Evolutionary conservation across 2,329 filamentous ascomycete genomes (phyloP), one percentile per base, ranked within the genome.

Genomic region (Pseudogymnoascus sp.): DNA sequence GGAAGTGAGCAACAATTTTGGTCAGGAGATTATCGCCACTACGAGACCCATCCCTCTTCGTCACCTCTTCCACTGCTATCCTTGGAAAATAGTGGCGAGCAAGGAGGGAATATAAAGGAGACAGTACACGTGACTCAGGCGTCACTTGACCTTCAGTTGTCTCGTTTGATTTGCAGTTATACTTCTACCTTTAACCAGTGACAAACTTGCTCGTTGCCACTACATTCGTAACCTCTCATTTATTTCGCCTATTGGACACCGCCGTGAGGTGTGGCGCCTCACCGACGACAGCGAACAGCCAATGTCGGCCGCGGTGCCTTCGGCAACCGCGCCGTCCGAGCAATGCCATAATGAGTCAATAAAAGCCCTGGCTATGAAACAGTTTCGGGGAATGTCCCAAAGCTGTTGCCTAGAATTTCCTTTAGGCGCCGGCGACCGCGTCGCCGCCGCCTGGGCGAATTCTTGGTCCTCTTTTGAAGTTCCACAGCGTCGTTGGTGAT

Each of bases 291-390:
- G 12, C 12, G 14, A 49, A 49, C 23, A 49, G 14, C 49, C 25
- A 25, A 18, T 28, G 16, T n/a, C 33, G 16, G 49, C 12, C 33
- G 49, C 33, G 49, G 25, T 55, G 49, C 16, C 25, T 18, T 33
- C n/a, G 49, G 25, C 8, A 18, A 55, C 49, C 49, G 25, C n/a
- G 25, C 25, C 25, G 49, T 12, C 49, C 28, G 49, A 55, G 4
- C n/a, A 33, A 55, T 55, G 49, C 49, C 28, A 55, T 55, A 55
- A 58, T 69, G 28, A 66, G 65, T 9, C 60, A 61, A 7, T 66
- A 69, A 58, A 45, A 63, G 31, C 23, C 67, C 62, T 9, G 66
- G 68, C 9, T 66, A 65, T 37, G 68, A 69, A 16, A 66, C 67
- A 21, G 68, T 67, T 21, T 67, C 64, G 9, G 2, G 64, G 14